These are phyloP conservation scores for Agrostemma githago DNA, from an alignment of 148 eudicot species.

Conservation along the genomic window DNA sequence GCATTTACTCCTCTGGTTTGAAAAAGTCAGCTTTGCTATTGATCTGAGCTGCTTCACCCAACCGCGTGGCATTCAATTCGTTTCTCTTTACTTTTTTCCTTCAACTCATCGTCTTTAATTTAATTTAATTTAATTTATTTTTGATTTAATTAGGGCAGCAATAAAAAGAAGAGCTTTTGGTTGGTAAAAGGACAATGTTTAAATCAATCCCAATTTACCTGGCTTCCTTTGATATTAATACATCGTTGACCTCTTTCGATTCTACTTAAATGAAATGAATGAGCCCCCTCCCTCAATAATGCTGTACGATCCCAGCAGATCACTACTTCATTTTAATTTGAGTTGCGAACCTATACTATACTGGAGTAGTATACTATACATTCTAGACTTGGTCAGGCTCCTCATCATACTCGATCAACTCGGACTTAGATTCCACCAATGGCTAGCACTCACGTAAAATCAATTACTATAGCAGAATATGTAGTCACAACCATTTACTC, in stretches of 20 bases:
- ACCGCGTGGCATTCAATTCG: constrained; percentile 42
- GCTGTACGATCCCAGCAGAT: too few species aligned
- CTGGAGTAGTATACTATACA: too few species aligned
- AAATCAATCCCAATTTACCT: not conserved
- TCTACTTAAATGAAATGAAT: too few species aligned
- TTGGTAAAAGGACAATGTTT: not conserved
- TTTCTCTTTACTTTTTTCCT: not conserved
- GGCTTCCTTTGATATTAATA: not conserved
- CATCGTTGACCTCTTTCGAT: not conserved
- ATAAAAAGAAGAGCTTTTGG: not conserved
- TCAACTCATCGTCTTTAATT: not conserved
- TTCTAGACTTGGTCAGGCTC: too few species aligned
- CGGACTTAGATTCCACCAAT: too few species aligned
- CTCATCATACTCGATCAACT: too few species aligned
- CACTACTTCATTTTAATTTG: too few species aligned
- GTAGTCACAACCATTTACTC: too few species aligned
- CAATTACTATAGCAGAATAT: too few species aligned
- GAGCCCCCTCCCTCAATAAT: too few species aligned
- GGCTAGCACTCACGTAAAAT: too few species aligned
- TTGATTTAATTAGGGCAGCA: not conserved
- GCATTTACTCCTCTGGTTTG: constrained; percentile 30
- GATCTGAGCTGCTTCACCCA: constrained; percentile 20
- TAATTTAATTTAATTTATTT: not conserved
- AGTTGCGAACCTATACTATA: too few species aligned
- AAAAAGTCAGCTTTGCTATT: constrained; percentile 39